phyloP scores from a whole-genome alignment of 768 basidiomycete species.

The Leccinum incarnatum region DNA sequence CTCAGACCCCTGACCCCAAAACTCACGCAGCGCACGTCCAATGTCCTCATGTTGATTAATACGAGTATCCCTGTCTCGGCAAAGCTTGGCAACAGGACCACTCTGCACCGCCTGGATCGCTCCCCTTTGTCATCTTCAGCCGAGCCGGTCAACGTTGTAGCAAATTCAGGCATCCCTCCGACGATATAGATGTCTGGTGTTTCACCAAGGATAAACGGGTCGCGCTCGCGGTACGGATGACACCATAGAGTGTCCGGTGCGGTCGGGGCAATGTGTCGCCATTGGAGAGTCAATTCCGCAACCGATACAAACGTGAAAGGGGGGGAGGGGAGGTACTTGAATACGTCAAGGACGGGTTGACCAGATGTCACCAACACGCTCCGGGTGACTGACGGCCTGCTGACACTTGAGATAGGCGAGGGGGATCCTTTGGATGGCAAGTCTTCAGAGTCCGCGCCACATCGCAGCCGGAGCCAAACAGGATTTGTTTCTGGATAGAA shows the following conservation, averaged over 20 bases:
- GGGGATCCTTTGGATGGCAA: slow-evolving; percentile 2
- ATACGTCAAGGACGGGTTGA: slow-evolving; percentile 93
- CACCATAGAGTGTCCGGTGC: slow-evolving; percentile 99
- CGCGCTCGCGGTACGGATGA: slow-evolving; percentile 83
- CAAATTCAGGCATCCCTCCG: slow-evolving; percentile 87
- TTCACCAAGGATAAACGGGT: slow-evolving; percentile 86
- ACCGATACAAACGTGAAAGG: slow-evolving; percentile 72
- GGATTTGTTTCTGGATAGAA: slow-evolving; percentile 89
- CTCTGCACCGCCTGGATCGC: slow-evolving; percentile 48
- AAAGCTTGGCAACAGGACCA: slow-evolving; percentile 83
- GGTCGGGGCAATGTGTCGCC: slow-evolving; percentile 98
- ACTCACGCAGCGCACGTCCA: slow-evolving; percentile 63
- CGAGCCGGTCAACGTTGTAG: slow-evolving; percentile 59
- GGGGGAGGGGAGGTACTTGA: slow-evolving; percentile 80
- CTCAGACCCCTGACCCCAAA: slow-evolving; percentile 47
- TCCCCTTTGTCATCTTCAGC: slow-evolving; percentile 31
- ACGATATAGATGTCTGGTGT: slow-evolving; percentile 90
- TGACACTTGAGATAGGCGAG: slow-evolving; percentile 1
- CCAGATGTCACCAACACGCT: slow-evolving; percentile 85
- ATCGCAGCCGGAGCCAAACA: slow-evolving; percentile 69
- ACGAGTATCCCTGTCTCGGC: slow-evolving; percentile 73
- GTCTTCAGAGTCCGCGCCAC: slow-evolving; percentile 37
- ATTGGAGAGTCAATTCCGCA: slow-evolving; percentile 76
- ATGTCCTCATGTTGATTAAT: slow-evolving; percentile 73
- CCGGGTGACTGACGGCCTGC: slow-evolving; percentile 34